phyloP scores from a whole-genome alignment of 2,329 filamentous ascomycete genomes.

The Trichoderma atrobrunneum region DNA sequence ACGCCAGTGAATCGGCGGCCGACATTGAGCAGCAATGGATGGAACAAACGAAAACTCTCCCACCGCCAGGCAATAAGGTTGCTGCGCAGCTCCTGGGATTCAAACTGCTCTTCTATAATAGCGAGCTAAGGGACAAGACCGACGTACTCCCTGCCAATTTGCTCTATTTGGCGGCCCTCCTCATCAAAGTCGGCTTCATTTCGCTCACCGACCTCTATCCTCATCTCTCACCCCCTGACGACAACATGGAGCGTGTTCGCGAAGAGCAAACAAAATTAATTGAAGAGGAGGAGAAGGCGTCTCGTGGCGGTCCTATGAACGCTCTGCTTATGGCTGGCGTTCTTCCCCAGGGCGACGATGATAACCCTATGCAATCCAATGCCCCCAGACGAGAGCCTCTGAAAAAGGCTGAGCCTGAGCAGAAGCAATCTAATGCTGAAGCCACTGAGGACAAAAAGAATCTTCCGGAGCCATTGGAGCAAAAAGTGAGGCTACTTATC shows the following conservation, averaged over 20 bases:
- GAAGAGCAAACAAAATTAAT: constrained; percentile 71
- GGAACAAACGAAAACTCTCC: constrained; percentile 72
- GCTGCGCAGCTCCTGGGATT: constrained; percentile 95
- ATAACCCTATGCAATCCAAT: constrained; percentile 53
- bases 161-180: constrained; percentile 83
- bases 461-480: constrained; percentile 73
- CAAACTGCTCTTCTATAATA: constrained; percentile 94
- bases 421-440: constrained; percentile 46
- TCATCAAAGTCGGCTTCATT: constrained; percentile 97
- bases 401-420: constrained; percentile 51
- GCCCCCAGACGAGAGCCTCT: constrained; percentile 49
- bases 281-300: constrained; percentile 70
- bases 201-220: constrained; percentile 88
- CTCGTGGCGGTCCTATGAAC: constrained; percentile 71
- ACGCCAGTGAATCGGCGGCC: constrained; percentile 44
- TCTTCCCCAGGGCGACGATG: constrained; percentile 66
- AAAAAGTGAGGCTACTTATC: constrained; percentile 81
- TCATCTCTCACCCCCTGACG: constrained; percentile 83
- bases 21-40: constrained; percentile 71
- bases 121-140: constrained; percentile 66
- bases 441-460: constrained; percentile 48
- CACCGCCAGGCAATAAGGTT: constrained; percentile 81
- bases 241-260: constrained; percentile 73
- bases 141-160: constrained; percentile 88
- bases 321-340: constrained; percentile 84